These are phyloP conservation scores for Penicillium frequentans DNA, from an alignment of 2,329 filamentous ascomycete genomes.

Conservation along the genomic window DNA sequence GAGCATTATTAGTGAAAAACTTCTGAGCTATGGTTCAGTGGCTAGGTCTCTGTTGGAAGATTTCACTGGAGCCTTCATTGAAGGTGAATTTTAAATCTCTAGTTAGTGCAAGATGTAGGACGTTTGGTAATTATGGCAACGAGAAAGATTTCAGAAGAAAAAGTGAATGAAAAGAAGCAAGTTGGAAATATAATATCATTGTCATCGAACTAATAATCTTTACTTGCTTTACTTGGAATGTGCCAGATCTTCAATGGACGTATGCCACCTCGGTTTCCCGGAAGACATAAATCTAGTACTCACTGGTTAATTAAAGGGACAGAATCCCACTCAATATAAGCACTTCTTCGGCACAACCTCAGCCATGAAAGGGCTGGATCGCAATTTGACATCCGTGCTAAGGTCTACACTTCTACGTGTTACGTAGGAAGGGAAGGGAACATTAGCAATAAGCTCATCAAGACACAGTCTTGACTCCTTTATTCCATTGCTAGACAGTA, in stretches of 20 bases:
- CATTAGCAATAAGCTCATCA: conserved; percentile 6
- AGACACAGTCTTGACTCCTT: conserved; percentile 7
- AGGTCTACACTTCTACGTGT: conserved; percentile 1
- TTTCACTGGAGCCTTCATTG: too few relatives aligned
- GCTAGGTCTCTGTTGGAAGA: too few relatives aligned
- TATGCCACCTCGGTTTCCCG: conserved; percentile 37
- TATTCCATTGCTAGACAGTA: conserved; percentile 18
- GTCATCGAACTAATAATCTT: neutral
- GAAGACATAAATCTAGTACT: conserved; percentile 48
- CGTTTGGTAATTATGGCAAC: too few relatives aligned
- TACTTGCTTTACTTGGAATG: conserved; percentile 21
- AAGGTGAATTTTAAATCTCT: too few relatives aligned
- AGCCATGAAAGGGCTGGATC: conserved; percentile 80
- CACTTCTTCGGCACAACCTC: conserved; percentile 99
- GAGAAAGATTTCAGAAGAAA: too few relatives aligned
- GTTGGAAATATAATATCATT: neutral
- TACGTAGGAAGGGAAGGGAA: neutral
- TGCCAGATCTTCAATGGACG: conserved; percentile 48
- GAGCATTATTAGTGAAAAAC: too few relatives aligned
- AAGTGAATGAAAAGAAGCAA: neutral
- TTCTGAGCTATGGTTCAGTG: too few relatives aligned
- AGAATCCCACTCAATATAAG: conserved; percentile 63
- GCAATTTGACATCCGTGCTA: conserved; percentile 99
- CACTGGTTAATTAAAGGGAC: conserved; percentile 33
- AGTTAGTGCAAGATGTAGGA: too few relatives aligned